Evolutionary conservation across 2,329 filamentous ascomycete genomes (phyloP), one percentile per base, ranked within the genome.

Genomic region (Fusarium sp.): DNA sequence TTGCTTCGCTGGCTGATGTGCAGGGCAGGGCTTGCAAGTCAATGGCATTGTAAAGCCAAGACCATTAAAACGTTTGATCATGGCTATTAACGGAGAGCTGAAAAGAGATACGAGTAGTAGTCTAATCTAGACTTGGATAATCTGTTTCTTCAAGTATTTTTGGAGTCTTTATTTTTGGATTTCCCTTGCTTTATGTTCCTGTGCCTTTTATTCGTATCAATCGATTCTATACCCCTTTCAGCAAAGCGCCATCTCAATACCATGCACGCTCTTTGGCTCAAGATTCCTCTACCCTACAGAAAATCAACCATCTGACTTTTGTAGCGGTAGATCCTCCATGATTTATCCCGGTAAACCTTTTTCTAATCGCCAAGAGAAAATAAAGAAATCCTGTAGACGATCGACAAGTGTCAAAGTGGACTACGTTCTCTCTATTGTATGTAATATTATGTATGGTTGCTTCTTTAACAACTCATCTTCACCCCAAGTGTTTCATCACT

Each of bases 191-290:
- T 55, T 27, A 25, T 10, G 27, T 51, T 18, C 27, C 10, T 38
- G 20, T 49, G 36, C n/a, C 7, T 14, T 36, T 56, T 64, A 18
- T 46, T 54, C 13, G 18, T 68, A 50, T 61, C 40, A n/a, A 4
- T 23, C 40, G 11, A 11, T 42, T 67, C 23, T 33, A 42, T 44
- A 1, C 65, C 20, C 40, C 27, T 58, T 68, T 16, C n/a, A 63
- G 67, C 36, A 61, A 60, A 54, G 58, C 46, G 58, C 16, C 46
- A 54, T 60, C 13, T 40, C 27, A n/a, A 16, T 23, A 4, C 34
- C n/a, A 38, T 56, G 53, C 34, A 56, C 14, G 53, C 50, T 53
- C 50, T 53, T 53, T 53, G 50, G 50, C 25, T 36, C 23, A 2
- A 40, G 31, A 7, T 40, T 18, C 11, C 8, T 10, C 42, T 63